Evolutionary conservation across 495 filamentous ascomycete genomes (phyloP).

Genomic region (Polyplosphaeria fusca): DNA sequence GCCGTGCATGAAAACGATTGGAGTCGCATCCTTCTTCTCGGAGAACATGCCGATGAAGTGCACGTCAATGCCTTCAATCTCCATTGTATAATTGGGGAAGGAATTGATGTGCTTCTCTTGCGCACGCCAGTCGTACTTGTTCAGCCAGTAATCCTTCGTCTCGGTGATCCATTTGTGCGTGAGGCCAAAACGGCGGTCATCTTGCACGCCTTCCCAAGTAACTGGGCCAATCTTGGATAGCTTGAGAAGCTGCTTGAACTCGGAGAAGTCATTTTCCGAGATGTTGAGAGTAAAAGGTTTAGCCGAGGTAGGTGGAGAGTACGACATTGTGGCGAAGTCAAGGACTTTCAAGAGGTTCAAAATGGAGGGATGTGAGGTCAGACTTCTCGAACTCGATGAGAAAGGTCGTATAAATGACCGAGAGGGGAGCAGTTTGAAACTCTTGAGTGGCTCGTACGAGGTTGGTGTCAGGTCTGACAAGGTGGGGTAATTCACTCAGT

Average conservation of each 20-base stretch:
- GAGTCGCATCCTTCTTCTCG: conserved; percentile 55
- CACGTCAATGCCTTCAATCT: conserved; percentile 50
- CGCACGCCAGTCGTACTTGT: conserved; percentile 47
- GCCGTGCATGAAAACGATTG: conserved; percentile 58
- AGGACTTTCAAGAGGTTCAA: too few species aligned
- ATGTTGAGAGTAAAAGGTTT: conserved; percentile 47
- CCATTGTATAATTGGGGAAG: conserved; percentile 59
- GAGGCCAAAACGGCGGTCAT: conserved; percentile 49
- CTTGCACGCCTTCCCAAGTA: conserved; percentile 51
- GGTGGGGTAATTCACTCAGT: too few species aligned
- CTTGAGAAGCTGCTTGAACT: conserved; percentile 50
- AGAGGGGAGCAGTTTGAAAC: too few species aligned
- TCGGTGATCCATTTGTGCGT: conserved; percentile 54
- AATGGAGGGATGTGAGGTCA: too few species aligned
- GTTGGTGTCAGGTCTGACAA: too few species aligned
- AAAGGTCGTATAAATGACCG: too few species aligned
- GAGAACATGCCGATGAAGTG: conserved; percentile 66
- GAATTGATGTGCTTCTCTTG: conserved; percentile 58
- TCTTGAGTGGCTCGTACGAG: too few species aligned
- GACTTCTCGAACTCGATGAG: too few species aligned
- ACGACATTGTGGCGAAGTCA: conserved; percentile 3
- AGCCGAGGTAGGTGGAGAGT: conserved; percentile 13
- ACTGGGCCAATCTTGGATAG: conserved; percentile 52
- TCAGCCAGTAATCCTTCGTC: conserved; percentile 54
- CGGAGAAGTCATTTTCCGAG: conserved; percentile 46